These are phyloP conservation scores for Venustampulla echinocandica DNA, from an alignment of 495 filamentous ascomycete genomes.

Conservation along the genomic window DNA sequence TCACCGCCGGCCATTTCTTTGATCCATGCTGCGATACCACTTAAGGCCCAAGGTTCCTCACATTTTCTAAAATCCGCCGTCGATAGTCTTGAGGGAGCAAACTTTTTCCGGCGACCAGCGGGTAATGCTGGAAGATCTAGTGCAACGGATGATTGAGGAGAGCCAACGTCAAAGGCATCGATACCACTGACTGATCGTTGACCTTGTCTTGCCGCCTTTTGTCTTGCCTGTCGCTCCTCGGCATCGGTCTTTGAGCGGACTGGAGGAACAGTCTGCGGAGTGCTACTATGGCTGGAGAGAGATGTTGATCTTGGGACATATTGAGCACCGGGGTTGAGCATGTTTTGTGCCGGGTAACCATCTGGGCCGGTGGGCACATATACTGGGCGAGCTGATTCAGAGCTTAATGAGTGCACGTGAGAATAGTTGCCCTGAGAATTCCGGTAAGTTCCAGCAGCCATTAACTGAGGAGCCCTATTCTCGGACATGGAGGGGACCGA, in stretches of 20 bases:
- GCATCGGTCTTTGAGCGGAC: conserved; percentile 94
- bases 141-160: conserved; percentile 43
- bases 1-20: conserved; percentile 80
- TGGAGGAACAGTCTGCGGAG: conserved; percentile 70
- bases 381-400: conserved; percentile 26
- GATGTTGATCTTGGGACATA: conserved; percentile 80
- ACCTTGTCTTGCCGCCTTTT: conserved; percentile 24
- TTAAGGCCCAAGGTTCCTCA: conserved; percentile 85
- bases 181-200: conserved; percentile 49
- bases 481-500: conserved; percentile 57
- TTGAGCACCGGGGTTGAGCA: conserved; percentile 34
- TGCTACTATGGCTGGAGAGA: conserved; percentile 68
- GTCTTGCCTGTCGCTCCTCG: conserved; percentile 47
- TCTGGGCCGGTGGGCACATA: conserved; percentile 36
- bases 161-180: conserved; percentile 40
- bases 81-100: conserved; percentile 80
- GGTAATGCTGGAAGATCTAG: conserved; percentile 67
- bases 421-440: conserved; percentile 26
- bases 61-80: conserved; percentile 80
- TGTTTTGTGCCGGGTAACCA: conserved; percentile 32
- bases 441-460: conserved; percentile 50
- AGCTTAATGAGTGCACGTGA: conserved; percentile 19
- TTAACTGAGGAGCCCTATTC: conserved; percentile 37
- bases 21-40: conserved; percentile 78
- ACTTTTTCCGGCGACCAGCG: conserved; percentile 61